Base-by-base conservation (phyloP, 2,329 filamentous ascomycete species). In the Fulvia fulva region DNA sequence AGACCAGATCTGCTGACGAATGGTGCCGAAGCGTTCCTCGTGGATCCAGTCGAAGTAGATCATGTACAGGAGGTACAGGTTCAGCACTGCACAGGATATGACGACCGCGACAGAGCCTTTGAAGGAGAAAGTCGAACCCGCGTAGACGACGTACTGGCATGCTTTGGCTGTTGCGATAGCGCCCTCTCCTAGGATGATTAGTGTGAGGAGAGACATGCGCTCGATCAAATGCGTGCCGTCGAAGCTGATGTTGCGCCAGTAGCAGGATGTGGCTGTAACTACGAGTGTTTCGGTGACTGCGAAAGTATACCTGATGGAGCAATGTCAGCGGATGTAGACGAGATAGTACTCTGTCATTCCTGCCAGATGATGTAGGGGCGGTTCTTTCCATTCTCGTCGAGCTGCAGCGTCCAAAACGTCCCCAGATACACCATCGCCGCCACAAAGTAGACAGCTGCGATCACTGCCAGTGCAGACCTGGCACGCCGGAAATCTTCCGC, bases 351-450 rank as follows among this genome's bases (percentile, higher is more conserved):
- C 23, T 37, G 9, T 16, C 3, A 16, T 37, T 53, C 11, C 5
- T 9, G 41, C 84, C 84, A 83, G 41, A 76, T 72, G 52, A 76
- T 74, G 71, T 79, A 80, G 4, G 78, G 69, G 41, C 58, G 55
- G 56, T 72, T 70, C 11, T 54, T 25, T 2, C 58, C 55, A n/a
- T 58, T 26, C 14, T 30, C 22, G 28, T 51, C 58, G 30, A 41
- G 34, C 50, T 61, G 51, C 28, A 73, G 69, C 11, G 64, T 65
- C 32, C 67, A 63, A 32, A 65, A 71, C 8, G 73, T 57, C 11
- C 67, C 68, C 1, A 71, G 70, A 28, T 76, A 73, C 3, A 72
- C 58, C 19, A 70, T 65, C 1, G 69, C 72, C 5, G 74, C 71
- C n/a, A 71, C 53, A 14, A 73, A 59, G 43, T 72, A 70, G 6